These are phyloP conservation scores for Neoboletus brunneissimus DNA, from an alignment of 768 basidiomycete genomes.

Conservation along the genomic window DNA sequence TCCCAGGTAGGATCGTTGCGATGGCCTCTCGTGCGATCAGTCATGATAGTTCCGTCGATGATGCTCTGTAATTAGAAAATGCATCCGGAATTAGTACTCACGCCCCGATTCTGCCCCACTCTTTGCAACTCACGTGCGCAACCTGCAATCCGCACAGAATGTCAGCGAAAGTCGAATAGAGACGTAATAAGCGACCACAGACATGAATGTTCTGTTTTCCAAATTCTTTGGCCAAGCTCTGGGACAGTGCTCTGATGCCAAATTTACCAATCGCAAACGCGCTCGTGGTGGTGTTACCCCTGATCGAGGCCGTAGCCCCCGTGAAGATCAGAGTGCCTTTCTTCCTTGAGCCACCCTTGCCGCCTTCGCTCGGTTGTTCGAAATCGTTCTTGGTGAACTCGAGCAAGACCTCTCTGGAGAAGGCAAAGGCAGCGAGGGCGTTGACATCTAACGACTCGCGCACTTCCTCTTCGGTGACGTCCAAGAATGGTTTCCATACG, in stretches of 20 bases:
- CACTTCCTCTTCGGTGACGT: constrained; percentile 57
- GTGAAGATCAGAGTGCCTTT: constrained; percentile 69
- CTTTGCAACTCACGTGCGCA: constrained; percentile 53
- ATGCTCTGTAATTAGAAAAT: constrained; percentile 43
- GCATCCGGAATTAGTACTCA: background rate
- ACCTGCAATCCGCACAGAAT: constrained; percentile 37
- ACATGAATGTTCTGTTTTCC: constrained; percentile 74
- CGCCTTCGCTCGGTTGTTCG: constrained; percentile 41
- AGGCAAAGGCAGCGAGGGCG: constrained; percentile 59
- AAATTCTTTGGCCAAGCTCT: constrained; percentile 75
- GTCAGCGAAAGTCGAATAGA: background rate
- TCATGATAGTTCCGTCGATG: constrained; percentile 61
- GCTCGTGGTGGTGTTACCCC: constrained; percentile 62
- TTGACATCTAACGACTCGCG: constrained; percentile 49
- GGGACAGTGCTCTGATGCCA: constrained; percentile 59
- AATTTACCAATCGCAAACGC: constrained; percentile 65
- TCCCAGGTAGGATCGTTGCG: constrained; percentile 39
- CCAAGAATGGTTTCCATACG: constrained; percentile 66
- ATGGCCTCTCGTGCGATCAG: constrained; percentile 33
- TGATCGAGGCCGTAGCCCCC: constrained; percentile 63
- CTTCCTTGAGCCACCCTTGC: constrained; percentile 43
- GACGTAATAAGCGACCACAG: constrained; percentile 3
- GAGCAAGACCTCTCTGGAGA: constrained; percentile 57
- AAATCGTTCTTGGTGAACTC: constrained; percentile 54
- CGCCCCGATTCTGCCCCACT: background rate